Percentiles rank a stretch among this genome's conserved stretches.
These are phyloP conservation scores for Lichtheimia ramosa DNA, from an alignment of 371 early-diverging fungal genomes.

Conservation along the genomic window DNA sequence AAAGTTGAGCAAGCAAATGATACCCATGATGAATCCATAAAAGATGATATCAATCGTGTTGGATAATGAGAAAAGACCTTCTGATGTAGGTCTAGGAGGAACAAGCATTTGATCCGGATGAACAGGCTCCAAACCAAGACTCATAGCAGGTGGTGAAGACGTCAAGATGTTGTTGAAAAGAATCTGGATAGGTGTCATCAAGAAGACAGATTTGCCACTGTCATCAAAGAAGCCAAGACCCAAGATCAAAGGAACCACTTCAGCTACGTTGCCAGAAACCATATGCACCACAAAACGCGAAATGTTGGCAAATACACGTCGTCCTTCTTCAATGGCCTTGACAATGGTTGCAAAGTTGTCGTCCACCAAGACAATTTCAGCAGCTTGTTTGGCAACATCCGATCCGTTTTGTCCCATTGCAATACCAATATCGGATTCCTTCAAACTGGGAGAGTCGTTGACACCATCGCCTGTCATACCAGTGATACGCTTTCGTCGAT, in stretches of 20 bases:
- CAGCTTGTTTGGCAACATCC: constrained; percentile 91
- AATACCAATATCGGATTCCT: constrained; percentile 91
- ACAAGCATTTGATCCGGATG: constrained; percentile 80
- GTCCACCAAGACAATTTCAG: constrained; percentile 88
- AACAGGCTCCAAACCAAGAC: constrained; percentile 81
- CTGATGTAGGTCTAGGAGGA: constrained; percentile 70
- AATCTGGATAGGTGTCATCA: constrained; percentile 81
- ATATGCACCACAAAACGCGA: constrained; percentile 90
- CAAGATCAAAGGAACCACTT: constrained; percentile 70
- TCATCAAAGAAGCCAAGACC: constrained; percentile 69
- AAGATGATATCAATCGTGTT: constrained; percentile 70
- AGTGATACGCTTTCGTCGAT: constrained; percentile 68
- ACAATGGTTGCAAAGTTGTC: constrained; percentile 91
- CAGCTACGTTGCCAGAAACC: constrained; percentile 83
- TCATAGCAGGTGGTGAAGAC: constrained; percentile 81
- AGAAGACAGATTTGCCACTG: constrained; percentile 64
- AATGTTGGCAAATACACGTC: constrained; percentile 90
- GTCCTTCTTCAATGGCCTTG: constrained; percentile 80
- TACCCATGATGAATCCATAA: constrained; percentile 73
- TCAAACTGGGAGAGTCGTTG: constrained; percentile 91
- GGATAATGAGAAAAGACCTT: constrained; percentile 70
- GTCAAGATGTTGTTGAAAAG: constrained; percentile 88
- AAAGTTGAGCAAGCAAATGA: constrained; percentile 69
- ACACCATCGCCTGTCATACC: constrained; percentile 88
- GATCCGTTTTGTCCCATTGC: constrained; percentile 92